A percentile compares a stretch with the other conserved stretches of the same genome.
Conservation (phyloP, 768 basidiomycete genomes). For the Boletus pseudopeckii region DNA sequence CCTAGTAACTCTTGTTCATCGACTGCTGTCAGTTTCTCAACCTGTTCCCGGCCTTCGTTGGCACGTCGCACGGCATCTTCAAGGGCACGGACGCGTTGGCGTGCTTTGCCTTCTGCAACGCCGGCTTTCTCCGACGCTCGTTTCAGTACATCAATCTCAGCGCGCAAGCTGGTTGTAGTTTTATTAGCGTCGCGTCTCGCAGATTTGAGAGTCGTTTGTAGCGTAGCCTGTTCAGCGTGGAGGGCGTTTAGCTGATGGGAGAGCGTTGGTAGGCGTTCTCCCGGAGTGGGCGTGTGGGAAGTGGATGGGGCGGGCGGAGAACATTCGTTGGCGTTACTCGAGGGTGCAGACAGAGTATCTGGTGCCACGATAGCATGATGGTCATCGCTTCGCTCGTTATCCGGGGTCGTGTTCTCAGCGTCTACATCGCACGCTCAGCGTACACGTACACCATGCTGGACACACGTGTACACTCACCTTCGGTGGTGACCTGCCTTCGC, state of each 20-base stretch:
- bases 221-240: conserved; percentile 62
- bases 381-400: conserved; percentile 24
- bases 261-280: conserved; percentile 65
- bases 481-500: conserved; percentile 65
- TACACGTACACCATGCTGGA: neutral
- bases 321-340: conserved; percentile 21
- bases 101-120: conserved; percentile 71
- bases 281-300: conserved; percentile 43
- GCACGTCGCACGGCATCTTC: conserved; percentile 87
- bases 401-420: conserved; percentile 19
- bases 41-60: conserved; percentile 47
- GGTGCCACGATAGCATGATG: conserved; percentile 2
- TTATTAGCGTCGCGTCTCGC: conserved; percentile 81
- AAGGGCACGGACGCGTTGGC: conserved; percentile 82
- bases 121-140: conserved; percentile 78
- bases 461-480: conserved; percentile 39
- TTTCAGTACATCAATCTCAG: conserved; percentile 82
- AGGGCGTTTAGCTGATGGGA: conserved; percentile 63
- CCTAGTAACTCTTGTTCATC: conserved; percentile 41
- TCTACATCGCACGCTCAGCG: conserved; percentile 13
- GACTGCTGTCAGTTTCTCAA: conserved; percentile 38
- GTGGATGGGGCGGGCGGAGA: conserved; percentile 23
- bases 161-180: conserved; percentile 72
- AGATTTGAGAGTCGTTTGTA: conserved; percentile 69
- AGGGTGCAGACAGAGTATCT: conserved; percentile 25